These are phyloP conservation scores for Candida broadrunensis DNA, from an alignment of 805 yeast genomes.

Conservation along the genomic window DNA sequence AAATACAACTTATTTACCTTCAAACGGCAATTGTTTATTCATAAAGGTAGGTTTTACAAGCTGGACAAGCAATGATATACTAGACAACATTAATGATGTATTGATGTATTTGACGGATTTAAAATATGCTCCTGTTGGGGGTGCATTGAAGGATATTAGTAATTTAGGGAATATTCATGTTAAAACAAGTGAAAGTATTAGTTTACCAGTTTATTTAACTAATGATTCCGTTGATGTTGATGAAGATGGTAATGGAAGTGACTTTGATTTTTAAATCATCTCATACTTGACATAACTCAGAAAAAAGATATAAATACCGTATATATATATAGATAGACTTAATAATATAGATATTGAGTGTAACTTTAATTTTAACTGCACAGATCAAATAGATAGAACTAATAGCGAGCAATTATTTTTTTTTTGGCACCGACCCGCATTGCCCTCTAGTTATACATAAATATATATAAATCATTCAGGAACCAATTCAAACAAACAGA, in stretches of 20 bases:
- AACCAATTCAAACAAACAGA: too few species aligned
- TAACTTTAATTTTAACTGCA: too few species aligned
- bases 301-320: neutral
- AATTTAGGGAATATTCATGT: slow-evolving; percentile 53
- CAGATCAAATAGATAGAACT: too few species aligned
- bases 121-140: slow-evolving; percentile 55
- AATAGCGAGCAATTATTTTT: too few species aligned
- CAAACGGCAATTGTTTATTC: slow-evolving; percentile 58
- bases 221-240: slow-evolving; percentile 1
- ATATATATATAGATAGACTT: too few species aligned
- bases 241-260: slow-evolving; percentile 12
- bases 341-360: too few species aligned
- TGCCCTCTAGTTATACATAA: too few species aligned
- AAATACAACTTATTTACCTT: slow-evolving; percentile 56
- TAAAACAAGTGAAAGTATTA: slow-evolving; percentile 64
- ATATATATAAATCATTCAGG: too few species aligned
- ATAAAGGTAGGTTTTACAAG: slow-evolving; percentile 58
- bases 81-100: slow-evolving; percentile 53
- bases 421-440: too few species aligned
- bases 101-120: slow-evolving; percentile 43
- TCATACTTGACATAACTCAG: too few species aligned
- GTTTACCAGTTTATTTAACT: slow-evolving; percentile 49
- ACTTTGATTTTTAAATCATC: slow-evolving; percentile 14
- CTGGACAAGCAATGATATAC: slow-evolving; percentile 39
- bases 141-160: slow-evolving; percentile 40